Percentiles rank a stretch among this genome's conserved stretches.
Evolutionary conservation across 192 early-diverging fungal genomes (phyloP).

Genomic region (Spizellomyces punctatus): DNA sequence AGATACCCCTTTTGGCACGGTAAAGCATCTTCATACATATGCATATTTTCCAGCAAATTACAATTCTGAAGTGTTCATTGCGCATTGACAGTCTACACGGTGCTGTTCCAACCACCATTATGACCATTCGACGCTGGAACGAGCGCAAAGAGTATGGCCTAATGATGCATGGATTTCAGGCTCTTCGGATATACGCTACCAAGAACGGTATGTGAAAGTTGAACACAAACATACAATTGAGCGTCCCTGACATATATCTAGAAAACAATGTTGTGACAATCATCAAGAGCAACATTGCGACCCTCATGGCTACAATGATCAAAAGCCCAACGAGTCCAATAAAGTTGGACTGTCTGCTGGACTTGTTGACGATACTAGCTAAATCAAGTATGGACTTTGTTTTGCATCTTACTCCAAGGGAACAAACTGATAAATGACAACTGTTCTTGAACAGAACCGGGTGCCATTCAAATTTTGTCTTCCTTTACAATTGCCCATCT

Average conservation of each 20-base stretch:
- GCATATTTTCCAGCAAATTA: background rate
- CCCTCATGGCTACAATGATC: slow-evolving; percentile 12
- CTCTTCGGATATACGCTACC: slow-evolving; percentile 30
- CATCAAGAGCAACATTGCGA: slow-evolving; percentile 39
- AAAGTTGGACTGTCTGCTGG: too few species aligned
- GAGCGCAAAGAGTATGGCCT: slow-evolving; percentile 39
- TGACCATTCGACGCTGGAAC: slow-evolving; percentile 38
- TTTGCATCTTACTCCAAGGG: too few species aligned
- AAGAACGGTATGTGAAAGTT: slow-evolving; percentile 41
- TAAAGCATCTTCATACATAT: slow-evolving; percentile 4
- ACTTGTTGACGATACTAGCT: too few species aligned
- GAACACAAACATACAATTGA: background rate
- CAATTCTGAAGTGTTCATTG: too few species aligned
- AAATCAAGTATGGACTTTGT: too few species aligned
- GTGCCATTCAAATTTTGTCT: too few species aligned
- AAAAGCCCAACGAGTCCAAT: too few species aligned
- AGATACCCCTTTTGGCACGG: slow-evolving; percentile 43
- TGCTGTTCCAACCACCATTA: slow-evolving; percentile 36
- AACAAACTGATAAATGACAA: too few species aligned
- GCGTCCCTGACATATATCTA: slow-evolving; percentile 20
- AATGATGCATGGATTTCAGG: slow-evolving; percentile 37
- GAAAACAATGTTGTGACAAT: slow-evolving; percentile 46
- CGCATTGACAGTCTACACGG: slow-evolving; percentile 32
- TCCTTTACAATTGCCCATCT: slow-evolving; percentile 28
- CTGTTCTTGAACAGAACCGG: too few species aligned